Percentiles rank a stretch among this genome's conserved stretches.
Evolutionary conservation across 805 yeast genomes (phyloP).

Genomic region (Candida stauntonica): DNA sequence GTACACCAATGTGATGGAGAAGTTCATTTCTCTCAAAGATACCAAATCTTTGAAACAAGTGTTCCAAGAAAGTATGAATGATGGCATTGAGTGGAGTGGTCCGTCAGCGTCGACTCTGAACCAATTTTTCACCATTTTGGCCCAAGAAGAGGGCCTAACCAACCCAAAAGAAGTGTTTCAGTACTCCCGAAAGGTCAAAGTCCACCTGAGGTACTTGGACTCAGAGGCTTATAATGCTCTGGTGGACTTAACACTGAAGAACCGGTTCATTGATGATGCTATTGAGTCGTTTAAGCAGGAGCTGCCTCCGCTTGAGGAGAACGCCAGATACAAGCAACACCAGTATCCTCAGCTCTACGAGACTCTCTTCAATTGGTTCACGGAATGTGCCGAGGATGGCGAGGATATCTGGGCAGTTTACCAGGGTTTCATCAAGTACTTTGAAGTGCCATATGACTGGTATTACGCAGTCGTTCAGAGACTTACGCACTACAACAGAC

Average conservation of each 20-base stretch:
- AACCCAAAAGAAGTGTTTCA: constrained; percentile 23
- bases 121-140: constrained; percentile 27
- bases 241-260: constrained; percentile 32
- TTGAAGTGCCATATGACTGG: constrained; percentile 52
- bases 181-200: constrained; percentile 39
- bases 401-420: constrained; percentile 54
- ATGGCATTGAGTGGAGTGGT: constrained; percentile 47
- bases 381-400: constrained; percentile 32
- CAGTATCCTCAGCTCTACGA: constrained; percentile 35
- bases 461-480: constrained; percentile 55
- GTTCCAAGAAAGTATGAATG: constrained; percentile 32
- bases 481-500: constrained; percentile 48
- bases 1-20: constrained; percentile 11
- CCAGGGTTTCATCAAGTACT: constrained; percentile 50
- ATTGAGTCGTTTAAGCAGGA: constrained; percentile 40
- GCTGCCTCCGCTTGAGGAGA: constrained; percentile 28
- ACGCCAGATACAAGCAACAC: constrained; percentile 14
- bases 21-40: constrained; percentile 8
- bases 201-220: constrained; percentile 35
- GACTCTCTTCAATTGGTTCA: constrained; percentile 42
- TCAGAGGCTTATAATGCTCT: constrained; percentile 36
- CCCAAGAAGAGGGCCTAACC: constrained; percentile 23
- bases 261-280: constrained; percentile 36
- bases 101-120: constrained; percentile 22
- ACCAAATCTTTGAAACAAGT: constrained; percentile 19